Percentiles rank a stretch among this genome's conserved stretches.
Evolutionary conservation across 371 early-diverging fungal genomes (phyloP).

Genomic region (Dinochytrium kinnereticum): DNA sequence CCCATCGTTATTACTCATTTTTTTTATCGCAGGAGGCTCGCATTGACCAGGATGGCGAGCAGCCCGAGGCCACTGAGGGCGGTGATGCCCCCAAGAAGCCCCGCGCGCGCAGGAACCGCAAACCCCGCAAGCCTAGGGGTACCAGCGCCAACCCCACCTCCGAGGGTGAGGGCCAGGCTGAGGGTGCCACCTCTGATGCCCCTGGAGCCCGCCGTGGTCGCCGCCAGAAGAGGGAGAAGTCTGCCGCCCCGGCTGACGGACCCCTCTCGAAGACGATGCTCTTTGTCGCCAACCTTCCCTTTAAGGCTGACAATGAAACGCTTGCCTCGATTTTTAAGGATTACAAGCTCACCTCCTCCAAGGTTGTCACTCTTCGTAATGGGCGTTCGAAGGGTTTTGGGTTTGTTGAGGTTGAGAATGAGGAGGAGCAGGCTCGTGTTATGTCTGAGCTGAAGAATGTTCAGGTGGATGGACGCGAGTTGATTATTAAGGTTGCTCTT

Average conservation of each 20-base stretch:
- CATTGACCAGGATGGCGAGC: constrained; percentile 12
- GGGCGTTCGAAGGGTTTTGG: constrained; percentile 91
- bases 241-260: constrained; percentile 40
- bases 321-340: constrained; percentile 76
- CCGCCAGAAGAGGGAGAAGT: constrained; percentile 14
- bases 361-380: constrained; percentile 59
- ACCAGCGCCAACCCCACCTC: constrained; percentile 34
- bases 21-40: constrained; percentile 10
- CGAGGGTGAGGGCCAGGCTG: constrained; percentile 13
- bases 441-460: constrained; percentile 67
- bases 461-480: constrained; percentile 67
- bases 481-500: constrained; percentile 49
- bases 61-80: not conserved
- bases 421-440: constrained; percentile 80
- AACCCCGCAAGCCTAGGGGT: not conserved
- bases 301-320: constrained; percentile 76
- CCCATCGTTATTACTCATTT: no score
- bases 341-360: constrained; percentile 77
- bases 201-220: constrained; percentile 5
- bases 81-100: constrained; percentile 4
- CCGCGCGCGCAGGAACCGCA: not conserved
- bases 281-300: constrained; percentile 94
- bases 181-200: not conserved
- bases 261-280: constrained; percentile 81
- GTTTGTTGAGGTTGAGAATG: constrained; percentile 81